Conservation (phyloP, 1,284 basidiomycete species). For the Trichosporon coremiiforme region DNA sequence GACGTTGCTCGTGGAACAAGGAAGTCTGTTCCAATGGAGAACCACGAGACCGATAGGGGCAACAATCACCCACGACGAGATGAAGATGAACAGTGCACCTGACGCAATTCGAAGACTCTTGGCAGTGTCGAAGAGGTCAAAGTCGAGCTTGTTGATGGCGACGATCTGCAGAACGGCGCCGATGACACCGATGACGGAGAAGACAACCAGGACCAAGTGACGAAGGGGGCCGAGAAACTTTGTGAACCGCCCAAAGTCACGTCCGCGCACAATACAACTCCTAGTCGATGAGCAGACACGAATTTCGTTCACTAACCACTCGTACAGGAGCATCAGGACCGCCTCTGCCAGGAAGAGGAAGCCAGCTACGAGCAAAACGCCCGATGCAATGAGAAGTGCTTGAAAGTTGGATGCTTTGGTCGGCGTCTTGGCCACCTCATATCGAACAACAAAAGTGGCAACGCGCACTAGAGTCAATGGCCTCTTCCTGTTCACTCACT, state of each 20-base stretch:
- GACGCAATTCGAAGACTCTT: slow-evolving; percentile 21
- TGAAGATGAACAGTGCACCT: slow-evolving; percentile 22
- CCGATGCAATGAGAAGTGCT: slow-evolving; percentile 22
- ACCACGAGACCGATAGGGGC: neutral
- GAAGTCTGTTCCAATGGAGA: neutral
- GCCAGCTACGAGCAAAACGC: slow-evolving; percentile 23
- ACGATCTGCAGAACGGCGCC: slow-evolving; percentile 28
- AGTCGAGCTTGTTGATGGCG: slow-evolving; percentile 16
- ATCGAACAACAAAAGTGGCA: slow-evolving; percentile 21
- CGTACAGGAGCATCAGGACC: slow-evolving; percentile 21
- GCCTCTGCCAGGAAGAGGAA: slow-evolving; percentile 27
- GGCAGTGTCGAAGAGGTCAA: slow-evolving; percentile 4
- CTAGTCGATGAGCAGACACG: neutral
- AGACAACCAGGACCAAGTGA: slow-evolving; percentile 14
- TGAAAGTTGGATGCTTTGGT: slow-evolving; percentile 6
- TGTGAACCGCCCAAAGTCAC: neutral
- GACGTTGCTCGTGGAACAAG: neutral
- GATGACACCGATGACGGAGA: slow-evolving; percentile 24
- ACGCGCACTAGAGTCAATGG: slow-evolving; percentile 21
- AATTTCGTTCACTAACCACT: slow-evolving; percentile 17
- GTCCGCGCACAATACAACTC: slow-evolving; percentile 19
- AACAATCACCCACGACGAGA: slow-evolving; percentile 5
- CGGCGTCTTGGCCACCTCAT: neutral
- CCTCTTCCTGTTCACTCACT: neutral
- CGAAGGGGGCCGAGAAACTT: neutral